Evolutionary conservation across 768 basidiomycete species (phyloP).

Genomic region (Hypholoma sublateritium): DNA sequence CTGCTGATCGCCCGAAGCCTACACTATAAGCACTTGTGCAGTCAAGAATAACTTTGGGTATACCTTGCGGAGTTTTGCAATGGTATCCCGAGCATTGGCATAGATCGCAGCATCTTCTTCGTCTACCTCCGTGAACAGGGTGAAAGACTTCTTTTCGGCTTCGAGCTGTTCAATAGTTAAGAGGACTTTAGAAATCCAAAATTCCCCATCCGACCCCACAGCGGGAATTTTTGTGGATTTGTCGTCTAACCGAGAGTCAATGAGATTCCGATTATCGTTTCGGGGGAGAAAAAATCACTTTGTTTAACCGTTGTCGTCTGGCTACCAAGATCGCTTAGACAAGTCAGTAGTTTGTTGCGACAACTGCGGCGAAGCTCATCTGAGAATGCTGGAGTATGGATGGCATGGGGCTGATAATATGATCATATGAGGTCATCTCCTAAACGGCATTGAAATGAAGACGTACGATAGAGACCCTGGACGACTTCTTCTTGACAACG

Average conservation of each 20-base stretch:
- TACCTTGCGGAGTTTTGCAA: slow-evolving; percentile 47
- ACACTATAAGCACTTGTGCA: background rate
- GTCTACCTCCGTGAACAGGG: slow-evolving; percentile 48
- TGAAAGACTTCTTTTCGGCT: slow-evolving; percentile 68
- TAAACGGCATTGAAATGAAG: slow-evolving; percentile 40
- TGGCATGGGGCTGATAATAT: slow-evolving; percentile 50
- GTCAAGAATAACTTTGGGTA: background rate
- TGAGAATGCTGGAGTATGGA: slow-evolving; percentile 70
- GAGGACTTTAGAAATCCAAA: slow-evolving; percentile 76
- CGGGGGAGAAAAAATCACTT: slow-evolving; percentile 33
- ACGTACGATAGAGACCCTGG: slow-evolving; percentile 56
- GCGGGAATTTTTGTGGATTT: slow-evolving; percentile 56
- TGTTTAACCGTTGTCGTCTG: slow-evolving; percentile 52
- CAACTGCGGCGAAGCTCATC: slow-evolving; percentile 68
- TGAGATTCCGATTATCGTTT: background rate
- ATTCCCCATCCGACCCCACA: slow-evolving; percentile 68
- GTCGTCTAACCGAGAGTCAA: slow-evolving; percentile 32
- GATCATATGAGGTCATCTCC: background rate
- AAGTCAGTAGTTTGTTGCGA: slow-evolving; percentile 67
- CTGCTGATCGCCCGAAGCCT: slow-evolving; percentile 28
- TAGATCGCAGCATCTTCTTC: slow-evolving; percentile 53
- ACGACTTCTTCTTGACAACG: slow-evolving; percentile 67
- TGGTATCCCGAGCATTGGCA: slow-evolving; percentile 41
- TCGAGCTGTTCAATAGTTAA: slow-evolving; percentile 55
- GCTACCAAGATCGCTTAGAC: slow-evolving; percentile 71